Conservation (phyloP, 495 filamentous ascomycete species). For the Daldinia concentrica region DNA sequence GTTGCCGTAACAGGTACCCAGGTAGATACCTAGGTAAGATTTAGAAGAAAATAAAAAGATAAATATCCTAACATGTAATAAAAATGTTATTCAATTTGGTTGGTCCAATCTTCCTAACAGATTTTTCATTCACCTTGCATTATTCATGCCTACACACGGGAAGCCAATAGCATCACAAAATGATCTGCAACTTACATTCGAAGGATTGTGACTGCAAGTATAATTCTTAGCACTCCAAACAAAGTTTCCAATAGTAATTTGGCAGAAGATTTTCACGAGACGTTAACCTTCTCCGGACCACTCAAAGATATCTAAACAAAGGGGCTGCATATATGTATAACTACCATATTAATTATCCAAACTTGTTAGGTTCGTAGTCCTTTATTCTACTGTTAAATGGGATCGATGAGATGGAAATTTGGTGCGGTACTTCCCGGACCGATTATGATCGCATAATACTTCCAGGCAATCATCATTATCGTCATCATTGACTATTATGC, state of each 20-base stretch:
- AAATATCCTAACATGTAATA: too few relatives aligned
- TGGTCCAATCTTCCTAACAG: background rate
- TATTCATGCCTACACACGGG: background rate
- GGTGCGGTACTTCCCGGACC: background rate
- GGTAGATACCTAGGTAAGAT: too few relatives aligned
- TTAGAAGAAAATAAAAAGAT: background rate
- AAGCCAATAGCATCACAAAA: background rate
- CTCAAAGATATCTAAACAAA: background rate
- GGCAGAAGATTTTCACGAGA: background rate
- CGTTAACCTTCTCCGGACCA: background rate
- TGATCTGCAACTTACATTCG: slow-evolving; percentile 1
- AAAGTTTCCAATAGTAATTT: background rate
- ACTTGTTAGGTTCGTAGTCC: background rate
- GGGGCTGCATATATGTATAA: background rate
- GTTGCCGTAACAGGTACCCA: too few relatives aligned
- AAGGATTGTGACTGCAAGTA: background rate
- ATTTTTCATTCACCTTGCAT: background rate
- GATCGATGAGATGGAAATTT: background rate
- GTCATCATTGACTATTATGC: too few relatives aligned
- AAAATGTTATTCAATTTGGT: background rate
- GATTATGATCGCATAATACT: background rate
- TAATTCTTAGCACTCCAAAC: background rate
- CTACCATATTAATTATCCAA: background rate
- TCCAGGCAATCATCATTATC: too few relatives aligned
- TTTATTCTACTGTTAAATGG: background rate